Evolutionary conservation across 331 rosid genomes (phyloP).

Genomic region (Malus hybrid): DNA sequence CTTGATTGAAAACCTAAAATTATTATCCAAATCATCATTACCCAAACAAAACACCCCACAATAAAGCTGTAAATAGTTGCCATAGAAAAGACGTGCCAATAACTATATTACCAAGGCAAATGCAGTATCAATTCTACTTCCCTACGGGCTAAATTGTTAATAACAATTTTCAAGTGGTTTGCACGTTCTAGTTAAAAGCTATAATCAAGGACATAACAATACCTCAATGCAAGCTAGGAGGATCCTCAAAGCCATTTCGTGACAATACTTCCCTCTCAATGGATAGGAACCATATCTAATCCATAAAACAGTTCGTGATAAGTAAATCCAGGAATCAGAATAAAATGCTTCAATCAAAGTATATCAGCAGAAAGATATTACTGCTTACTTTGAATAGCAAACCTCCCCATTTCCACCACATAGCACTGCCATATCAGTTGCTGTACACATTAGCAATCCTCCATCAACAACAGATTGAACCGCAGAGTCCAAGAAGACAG

Average conservation of each 20-base stretch:
- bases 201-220: conserved; percentile 7
- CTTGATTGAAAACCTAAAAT: not conserved
- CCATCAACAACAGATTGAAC: conserved; percentile 95
- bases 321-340: conserved; percentile 1
- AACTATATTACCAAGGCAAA: not conserved
- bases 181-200: not conserved
- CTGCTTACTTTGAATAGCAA: conserved; percentile 90
- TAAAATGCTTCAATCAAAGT: not conserved
- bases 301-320: conserved; percentile 22
- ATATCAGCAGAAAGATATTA: conserved; percentile 10
- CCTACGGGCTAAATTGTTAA: not conserved
- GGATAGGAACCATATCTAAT: conserved; percentile 92
- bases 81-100: not conserved
- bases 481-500: conserved; percentile 90
- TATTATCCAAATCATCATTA: not conserved
- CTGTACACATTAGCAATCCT: conserved; percentile 94
- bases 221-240: conserved; percentile 96
- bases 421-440: conserved; percentile 97
- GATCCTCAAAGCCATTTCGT: conserved; percentile 97
- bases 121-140: not conserved
- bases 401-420: conserved; percentile 99
- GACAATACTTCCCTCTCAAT: conserved; percentile 87
- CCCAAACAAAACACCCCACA: not conserved
- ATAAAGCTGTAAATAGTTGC: not conserved
- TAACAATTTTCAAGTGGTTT: not conserved